Evolutionary conservation across 768 basidiomycete genomes (phyloP).

Genomic region (Russula lepida): DNA sequence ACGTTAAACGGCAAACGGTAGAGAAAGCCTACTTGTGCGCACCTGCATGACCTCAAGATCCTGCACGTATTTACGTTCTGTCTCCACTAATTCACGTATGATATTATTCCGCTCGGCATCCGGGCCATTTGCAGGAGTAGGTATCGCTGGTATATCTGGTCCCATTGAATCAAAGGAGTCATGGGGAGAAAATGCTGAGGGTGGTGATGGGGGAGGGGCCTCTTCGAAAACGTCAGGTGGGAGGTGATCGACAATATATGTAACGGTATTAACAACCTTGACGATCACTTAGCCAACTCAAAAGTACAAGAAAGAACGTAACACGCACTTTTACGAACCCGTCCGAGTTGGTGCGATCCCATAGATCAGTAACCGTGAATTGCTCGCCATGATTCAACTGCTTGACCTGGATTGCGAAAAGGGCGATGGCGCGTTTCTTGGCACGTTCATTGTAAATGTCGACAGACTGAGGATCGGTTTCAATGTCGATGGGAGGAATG

Average conservation of each 20-base stretch:
- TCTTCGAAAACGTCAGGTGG: constrained; percentile 62
- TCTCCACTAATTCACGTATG: constrained; percentile 85
- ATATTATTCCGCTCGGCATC: constrained; percentile 69
- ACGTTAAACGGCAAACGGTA: neutral
- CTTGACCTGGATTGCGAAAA: constrained; percentile 85
- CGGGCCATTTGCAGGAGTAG: constrained; percentile 45
- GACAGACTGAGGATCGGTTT: constrained; percentile 56
- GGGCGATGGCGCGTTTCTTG: constrained; percentile 85
- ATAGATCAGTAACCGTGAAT: constrained; percentile 88
- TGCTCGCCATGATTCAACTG: constrained; percentile 63
- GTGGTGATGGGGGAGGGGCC: constrained; percentile 45
- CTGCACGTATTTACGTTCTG: constrained; percentile 93
- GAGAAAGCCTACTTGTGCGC: constrained; percentile 24
- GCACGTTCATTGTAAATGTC: constrained; percentile 69
- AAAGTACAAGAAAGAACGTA: neutral
- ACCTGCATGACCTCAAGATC: constrained; percentile 97
- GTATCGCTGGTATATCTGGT: constrained; percentile 34
- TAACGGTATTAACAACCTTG: constrained; percentile 86
- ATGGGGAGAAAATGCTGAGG: constrained; percentile 41
- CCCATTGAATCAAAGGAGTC: constrained; percentile 52
- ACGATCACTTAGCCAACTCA: constrained; percentile 8
- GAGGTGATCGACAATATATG: constrained; percentile 70
- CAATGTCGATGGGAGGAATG: constrained; percentile 39
- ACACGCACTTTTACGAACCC: constrained; percentile 83
- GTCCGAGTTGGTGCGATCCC: constrained; percentile 85